Evolutionary conservation across 495 filamentous ascomycete genomes (phyloP).

Genomic region (Rostrohypoxylon terebratum): DNA sequence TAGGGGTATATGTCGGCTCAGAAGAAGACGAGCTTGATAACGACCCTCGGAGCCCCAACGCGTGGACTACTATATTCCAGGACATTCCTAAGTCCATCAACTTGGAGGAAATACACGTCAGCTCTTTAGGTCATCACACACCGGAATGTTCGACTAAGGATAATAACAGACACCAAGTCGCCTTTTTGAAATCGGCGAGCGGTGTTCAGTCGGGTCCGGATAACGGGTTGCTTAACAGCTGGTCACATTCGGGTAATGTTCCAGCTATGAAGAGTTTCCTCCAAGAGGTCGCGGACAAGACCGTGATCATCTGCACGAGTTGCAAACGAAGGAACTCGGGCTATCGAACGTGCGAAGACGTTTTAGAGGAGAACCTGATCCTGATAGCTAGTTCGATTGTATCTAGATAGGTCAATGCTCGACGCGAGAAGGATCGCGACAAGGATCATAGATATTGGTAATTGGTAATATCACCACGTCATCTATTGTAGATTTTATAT

Average conservation of each 20-base stretch:
- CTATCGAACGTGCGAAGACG: conserved; percentile 38
- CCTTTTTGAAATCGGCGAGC: conserved; percentile 36
- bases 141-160: conserved; percentile 24
- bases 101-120: conserved; percentile 27
- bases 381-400: background rate
- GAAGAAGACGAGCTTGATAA: conserved; percentile 44
- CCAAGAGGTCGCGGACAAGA: conserved; percentile 39
- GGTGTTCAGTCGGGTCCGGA: conserved; percentile 34
- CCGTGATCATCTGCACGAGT: conserved; percentile 35
- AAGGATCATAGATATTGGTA: background rate
- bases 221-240: conserved; percentile 28
- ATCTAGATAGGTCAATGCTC: background rate
- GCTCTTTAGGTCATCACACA: conserved; percentile 37
- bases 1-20: conserved; percentile 26
- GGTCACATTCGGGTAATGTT: conserved; percentile 29
- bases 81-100: conserved; percentile 24
- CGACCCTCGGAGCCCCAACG: conserved; percentile 35
- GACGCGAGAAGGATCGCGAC: background rate
- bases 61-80: conserved; percentile 40
- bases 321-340: conserved; percentile 39
- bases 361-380: conserved; percentile 17
- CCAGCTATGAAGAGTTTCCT: conserved; percentile 35
- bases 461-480: background rate
- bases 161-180: conserved; percentile 38
- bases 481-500: background rate